Percentiles rank a stretch among this genome's conserved stretches.
Conservation (phyloP, 345 rosid genomes). For the Aquilaria yunnanensis region DNA sequence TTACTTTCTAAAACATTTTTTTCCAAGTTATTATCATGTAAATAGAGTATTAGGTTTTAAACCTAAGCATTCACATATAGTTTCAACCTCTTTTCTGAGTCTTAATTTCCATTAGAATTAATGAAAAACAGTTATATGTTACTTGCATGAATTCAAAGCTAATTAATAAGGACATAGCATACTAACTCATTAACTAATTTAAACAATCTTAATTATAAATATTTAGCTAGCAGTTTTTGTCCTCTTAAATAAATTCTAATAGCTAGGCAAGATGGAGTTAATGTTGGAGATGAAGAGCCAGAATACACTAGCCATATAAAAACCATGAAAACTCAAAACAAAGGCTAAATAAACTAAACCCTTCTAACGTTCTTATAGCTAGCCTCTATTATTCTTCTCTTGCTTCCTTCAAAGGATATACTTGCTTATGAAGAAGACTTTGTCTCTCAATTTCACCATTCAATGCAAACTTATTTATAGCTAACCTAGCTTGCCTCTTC, state of each 20-base stretch:
- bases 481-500: not conserved
- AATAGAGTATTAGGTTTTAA: no score
- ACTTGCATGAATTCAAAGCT: not conserved
- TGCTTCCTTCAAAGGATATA: conserved; percentile 38
- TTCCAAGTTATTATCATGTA: no score
- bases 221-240: no score
- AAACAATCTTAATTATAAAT: not conserved
- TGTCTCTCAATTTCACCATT: conserved; percentile 7
- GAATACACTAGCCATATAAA: no score
- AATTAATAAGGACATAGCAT: not conserved
- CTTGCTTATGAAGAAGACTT: conserved; percentile 21
- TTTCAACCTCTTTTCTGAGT: no score
- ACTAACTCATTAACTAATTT: not conserved
- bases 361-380: conserved; percentile 6
- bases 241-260: no score
- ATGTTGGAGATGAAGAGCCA: no score
- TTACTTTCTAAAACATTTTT: no score
- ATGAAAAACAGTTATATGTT: no score
- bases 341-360: not conserved
- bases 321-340: not conserved
- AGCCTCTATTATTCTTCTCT: conserved; percentile 12
- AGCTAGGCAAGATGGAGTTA: no score
- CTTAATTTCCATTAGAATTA: no score
- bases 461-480: not conserved
- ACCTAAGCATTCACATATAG: no score